A percentile compares a stretch with the other conserved stretches of the same genome.
Evolutionary conservation across 345 rosid genomes (phyloP).

Genomic region (sweet orange (Citrus sinensis)): DVS_A1.0 CM039165.1:38500001-38500500

Average conservation of each 20-base stretch:
- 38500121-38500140: slow-evolving; percentile 6
- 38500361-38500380: slow-evolving; percentile 58
- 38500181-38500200: slow-evolving; percentile 36
- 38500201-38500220: slow-evolving; percentile 59
- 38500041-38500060: not conserved
- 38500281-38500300: slow-evolving; percentile 16
- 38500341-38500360: slow-evolving; percentile 80
- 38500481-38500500: slow-evolving; percentile 76
- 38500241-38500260: slow-evolving; percentile 10
- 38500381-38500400: slow-evolving; percentile 49
- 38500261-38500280: not conserved
- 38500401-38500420: slow-evolving; percentile 42
- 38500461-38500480: slow-evolving; percentile 73
- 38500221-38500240: slow-evolving; percentile 44
- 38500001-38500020: too few relatives aligned
- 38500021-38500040: not conserved
- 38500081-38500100: slow-evolving; percentile 5
- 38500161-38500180: slow-evolving; percentile 9
- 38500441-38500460: slow-evolving; percentile 61
- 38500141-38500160: slow-evolving; percentile 1
- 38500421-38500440: slow-evolving; percentile 54
- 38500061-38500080: slow-evolving; percentile 20
- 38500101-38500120: slow-evolving; percentile 21
- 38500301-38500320: slow-evolving; percentile 29
- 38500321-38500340: slow-evolving; percentile 66